Conservation (phyloP, 1,139 yeast genomes). For the Geotrichum phurueaensis region DNA sequence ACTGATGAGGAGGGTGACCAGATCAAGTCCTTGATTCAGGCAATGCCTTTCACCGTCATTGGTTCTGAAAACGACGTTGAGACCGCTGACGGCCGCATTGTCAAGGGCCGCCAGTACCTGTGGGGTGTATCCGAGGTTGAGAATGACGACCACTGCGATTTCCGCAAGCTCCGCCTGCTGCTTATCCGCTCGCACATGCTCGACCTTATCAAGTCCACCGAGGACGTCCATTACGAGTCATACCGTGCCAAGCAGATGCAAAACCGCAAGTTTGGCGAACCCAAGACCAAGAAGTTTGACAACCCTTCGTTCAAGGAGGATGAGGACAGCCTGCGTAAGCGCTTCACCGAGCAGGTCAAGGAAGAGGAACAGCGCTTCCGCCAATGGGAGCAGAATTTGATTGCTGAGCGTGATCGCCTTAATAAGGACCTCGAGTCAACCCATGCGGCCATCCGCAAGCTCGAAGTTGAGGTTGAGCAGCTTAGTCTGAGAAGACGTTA, state of each 20-base stretch:
- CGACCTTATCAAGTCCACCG: conserved; percentile 82
- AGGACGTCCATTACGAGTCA: conserved; percentile 85
- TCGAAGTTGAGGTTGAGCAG: conserved; percentile 35
- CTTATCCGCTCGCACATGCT: conserved; percentile 89
- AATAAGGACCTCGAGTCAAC: conserved; percentile 90
- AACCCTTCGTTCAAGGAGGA: conserved; percentile 96
- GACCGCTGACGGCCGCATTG: conserved; percentile 65
- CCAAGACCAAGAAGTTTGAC: no score
- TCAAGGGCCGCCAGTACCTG: conserved; percentile 88
- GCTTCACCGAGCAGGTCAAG: conserved; percentile 96
- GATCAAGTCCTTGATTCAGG: conserved; percentile 73
- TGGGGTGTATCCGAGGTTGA: conserved; percentile 99
- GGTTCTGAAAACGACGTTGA: conserved; percentile 88
- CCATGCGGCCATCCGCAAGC: conserved; percentile 43
- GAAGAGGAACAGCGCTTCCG: conserved; percentile 95
- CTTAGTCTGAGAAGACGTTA: no score
- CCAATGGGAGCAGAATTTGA: conserved; percentile 96
- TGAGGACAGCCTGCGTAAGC: conserved; percentile 87
- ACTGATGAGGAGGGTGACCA: conserved; percentile 51
- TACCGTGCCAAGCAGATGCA: conserved; percentile 81
- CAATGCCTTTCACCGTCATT: conserved; percentile 91
- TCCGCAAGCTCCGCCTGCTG: conserved; percentile 81
- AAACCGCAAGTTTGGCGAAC: conserved; percentile 52
- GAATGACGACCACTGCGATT: conserved; percentile 92
- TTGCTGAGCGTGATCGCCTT: conserved; percentile 87